phyloP scores from a whole-genome alignment of 2,329 filamentous ascomycete species.

The Zasmidium angulare region DNA sequence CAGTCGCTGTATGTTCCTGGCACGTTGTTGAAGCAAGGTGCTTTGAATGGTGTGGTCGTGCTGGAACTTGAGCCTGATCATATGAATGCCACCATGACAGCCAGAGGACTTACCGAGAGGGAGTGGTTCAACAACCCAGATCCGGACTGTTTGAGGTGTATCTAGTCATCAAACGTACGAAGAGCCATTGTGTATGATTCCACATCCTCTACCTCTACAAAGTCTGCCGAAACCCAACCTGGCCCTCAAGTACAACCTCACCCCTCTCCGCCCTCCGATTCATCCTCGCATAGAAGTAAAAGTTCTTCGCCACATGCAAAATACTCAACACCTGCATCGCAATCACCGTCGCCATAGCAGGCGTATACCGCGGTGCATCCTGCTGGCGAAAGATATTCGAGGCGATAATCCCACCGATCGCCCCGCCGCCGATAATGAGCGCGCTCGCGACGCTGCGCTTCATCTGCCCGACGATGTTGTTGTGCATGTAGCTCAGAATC shows the following conservation, averaged over 20 bases:
- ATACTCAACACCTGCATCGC: slow-evolving; percentile 22
- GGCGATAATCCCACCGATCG: slow-evolving; percentile 74
- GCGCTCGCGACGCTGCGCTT: slow-evolving; percentile 77
- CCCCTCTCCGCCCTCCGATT: slow-evolving; percentile 43
- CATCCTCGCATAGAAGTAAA: slow-evolving; percentile 23
- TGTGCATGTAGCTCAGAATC: slow-evolving; percentile 74
- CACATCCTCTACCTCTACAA: slow-evolving; percentile 3
- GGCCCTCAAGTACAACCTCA: slow-evolving; percentile 41
- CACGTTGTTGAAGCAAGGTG: slow-evolving; percentile 2
- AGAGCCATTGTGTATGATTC: no score
- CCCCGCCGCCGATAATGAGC: slow-evolving; percentile 71
- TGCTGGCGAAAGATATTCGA: slow-evolving; percentile 66
- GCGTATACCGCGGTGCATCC: slow-evolving; percentile 31
- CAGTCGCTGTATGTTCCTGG: slow-evolving; percentile 15
- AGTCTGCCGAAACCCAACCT: slow-evolving; percentile 28
- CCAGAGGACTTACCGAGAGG: slow-evolving; percentile 6
- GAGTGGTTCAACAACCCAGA: slow-evolving; percentile 9
- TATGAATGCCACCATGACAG: slow-evolving; percentile 7
- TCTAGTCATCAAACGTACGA: no score
- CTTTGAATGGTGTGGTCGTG: slow-evolving; percentile 7
- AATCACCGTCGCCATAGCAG: slow-evolving; percentile 22
- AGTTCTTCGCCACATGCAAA: slow-evolving; percentile 23
- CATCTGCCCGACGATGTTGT: slow-evolving; percentile 84
- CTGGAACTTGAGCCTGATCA: slow-evolving; percentile 14
- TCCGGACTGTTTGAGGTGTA: slow-evolving; percentile 11